Conservation (phyloP, 495 filamentous ascomycete species). For the Aspergillus olivimuriae region DNA sequence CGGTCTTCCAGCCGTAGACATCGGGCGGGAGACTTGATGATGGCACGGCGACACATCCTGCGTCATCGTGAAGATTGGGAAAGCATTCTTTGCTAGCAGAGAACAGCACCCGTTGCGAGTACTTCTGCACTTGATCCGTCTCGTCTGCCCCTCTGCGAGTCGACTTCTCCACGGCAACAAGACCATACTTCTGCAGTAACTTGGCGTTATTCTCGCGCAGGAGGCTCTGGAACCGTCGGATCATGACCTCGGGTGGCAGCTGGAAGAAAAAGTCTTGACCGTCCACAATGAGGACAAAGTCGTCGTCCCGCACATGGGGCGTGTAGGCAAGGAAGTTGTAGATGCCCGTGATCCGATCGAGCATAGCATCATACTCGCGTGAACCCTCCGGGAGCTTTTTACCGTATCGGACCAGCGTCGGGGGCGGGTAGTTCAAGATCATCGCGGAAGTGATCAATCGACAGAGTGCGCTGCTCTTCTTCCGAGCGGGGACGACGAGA, state of each 20-base stretch:
- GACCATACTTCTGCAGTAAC: slow-evolving; percentile 43
- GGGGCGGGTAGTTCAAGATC: slow-evolving; percentile 55
- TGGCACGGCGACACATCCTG: slow-evolving; percentile 50
- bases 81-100: slow-evolving; percentile 55
- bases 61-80: slow-evolving; percentile 33
- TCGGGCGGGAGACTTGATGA: slow-evolving; percentile 50
- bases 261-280: slow-evolving; percentile 56
- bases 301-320: slow-evolving; percentile 45
- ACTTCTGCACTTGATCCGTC: slow-evolving; percentile 37
- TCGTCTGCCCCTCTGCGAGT: slow-evolving; percentile 9
- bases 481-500: slow-evolving; percentile 49
- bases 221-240: slow-evolving; percentile 48
- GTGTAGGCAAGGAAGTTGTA: slow-evolving; percentile 47
- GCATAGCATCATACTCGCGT: slow-evolving; percentile 29
- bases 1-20: slow-evolving; percentile 52
- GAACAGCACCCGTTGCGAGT: slow-evolving; percentile 53
- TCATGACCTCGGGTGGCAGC: slow-evolving; percentile 51
- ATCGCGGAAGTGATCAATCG: slow-evolving; percentile 54
- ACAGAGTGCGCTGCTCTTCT: slow-evolving; percentile 48
- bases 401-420: slow-evolving; percentile 47
- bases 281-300: slow-evolving; percentile 56
- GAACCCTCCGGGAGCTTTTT: slow-evolving; percentile 24
- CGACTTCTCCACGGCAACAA: slow-evolving; percentile 23
- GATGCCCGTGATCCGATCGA: slow-evolving; percentile 43
- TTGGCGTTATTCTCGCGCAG: slow-evolving; percentile 43